A percentile compares a stretch with the other conserved stretches of the same genome.
Evolutionary conservation across 164 flowering plant genomes (phyloP).

Genomic region (Sedum album): DNA sequence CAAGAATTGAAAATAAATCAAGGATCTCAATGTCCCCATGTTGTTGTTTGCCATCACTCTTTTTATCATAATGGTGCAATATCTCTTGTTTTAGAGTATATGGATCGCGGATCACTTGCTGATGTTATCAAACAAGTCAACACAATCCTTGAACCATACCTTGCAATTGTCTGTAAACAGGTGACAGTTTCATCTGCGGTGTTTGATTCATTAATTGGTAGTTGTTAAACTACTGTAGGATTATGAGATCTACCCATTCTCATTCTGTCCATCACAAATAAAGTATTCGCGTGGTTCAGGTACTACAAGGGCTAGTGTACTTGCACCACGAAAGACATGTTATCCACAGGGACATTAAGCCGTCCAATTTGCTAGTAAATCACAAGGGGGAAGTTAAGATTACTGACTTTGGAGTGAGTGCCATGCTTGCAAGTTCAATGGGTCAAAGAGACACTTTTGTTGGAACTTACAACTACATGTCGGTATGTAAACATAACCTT

Average conservation of each 20-base stretch:
- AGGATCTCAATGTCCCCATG: slow-evolving; percentile 72
- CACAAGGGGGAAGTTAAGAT: slow-evolving; percentile 94
- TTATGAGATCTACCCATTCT: background rate
- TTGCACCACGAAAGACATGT: slow-evolving; percentile 90
- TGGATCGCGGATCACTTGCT: slow-evolving; percentile 95
- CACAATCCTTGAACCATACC: slow-evolving; percentile 94
- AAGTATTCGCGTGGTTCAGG: slow-evolving; percentile 35
- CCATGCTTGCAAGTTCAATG: slow-evolving; percentile 77
- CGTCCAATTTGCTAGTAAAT: slow-evolving; percentile 90
- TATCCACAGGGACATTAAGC: slow-evolving; percentile 95
- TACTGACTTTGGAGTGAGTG: slow-evolving; percentile 98
- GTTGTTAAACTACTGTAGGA: background rate
- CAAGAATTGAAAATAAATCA: slow-evolving; percentile 96
- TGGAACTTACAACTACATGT: slow-evolving; percentile 97
- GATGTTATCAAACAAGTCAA: slow-evolving; percentile 83
- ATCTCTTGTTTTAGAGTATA: slow-evolving; percentile 89
- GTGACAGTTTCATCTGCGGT: slow-evolving; percentile 22
- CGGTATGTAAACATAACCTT: slow-evolving; percentile 45
- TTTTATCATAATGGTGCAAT: slow-evolving; percentile 96
- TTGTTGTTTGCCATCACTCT: slow-evolving; percentile 88
- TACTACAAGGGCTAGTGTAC: slow-evolving; percentile 83
- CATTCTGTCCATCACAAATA: background rate
- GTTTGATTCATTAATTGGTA: background rate
- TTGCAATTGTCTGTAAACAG: slow-evolving; percentile 94
- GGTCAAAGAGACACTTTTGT: slow-evolving; percentile 97